Evolutionary conservation across 1,284 basidiomycete genomes (phyloP).

Genomic region (Pascua guehoae): DNA sequence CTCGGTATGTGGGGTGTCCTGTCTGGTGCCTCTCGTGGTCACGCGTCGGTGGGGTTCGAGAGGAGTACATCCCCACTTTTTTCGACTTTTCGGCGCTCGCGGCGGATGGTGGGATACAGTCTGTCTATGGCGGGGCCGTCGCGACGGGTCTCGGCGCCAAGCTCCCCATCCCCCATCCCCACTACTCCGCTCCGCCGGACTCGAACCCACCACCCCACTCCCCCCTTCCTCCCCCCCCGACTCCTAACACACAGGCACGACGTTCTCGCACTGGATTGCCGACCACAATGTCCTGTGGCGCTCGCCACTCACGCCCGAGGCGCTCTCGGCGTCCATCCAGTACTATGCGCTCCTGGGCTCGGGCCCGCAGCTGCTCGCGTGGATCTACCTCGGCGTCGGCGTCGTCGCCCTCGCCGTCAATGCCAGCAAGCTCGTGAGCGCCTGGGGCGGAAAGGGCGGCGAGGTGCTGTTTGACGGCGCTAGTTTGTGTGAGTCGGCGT

Average conservation of each 20-base stretch:
- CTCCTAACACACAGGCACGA: constrained; percentile 32
- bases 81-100: neutral
- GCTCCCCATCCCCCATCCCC: neutral
- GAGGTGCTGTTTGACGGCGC: constrained; percentile 47
- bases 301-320: constrained; percentile 38
- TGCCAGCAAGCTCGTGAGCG: constrained; percentile 33
- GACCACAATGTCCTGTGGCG: constrained; percentile 48
- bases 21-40: neutral
- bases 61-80: too few relatives aligned
- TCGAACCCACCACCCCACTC: neutral
- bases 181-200: neutral
- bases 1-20: constrained; percentile 28
- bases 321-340: constrained; percentile 31
- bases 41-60: neutral
- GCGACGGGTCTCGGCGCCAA: neutral
- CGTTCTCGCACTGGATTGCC: constrained; percentile 47
- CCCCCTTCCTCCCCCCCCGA: neutral
- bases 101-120: neutral
- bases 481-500: constrained; percentile 31
- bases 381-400: constrained; percentile 36
- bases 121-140: neutral
- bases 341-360: constrained; percentile 39
- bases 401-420: constrained; percentile 27
- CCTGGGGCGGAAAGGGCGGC: constrained; percentile 30
- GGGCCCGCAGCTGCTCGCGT: constrained; percentile 32